These are phyloP conservation scores for Cymbopogon flexuosus DNA, from an alignment of 202 grass and related monocot genomes.

Conservation along the genomic window DNA sequence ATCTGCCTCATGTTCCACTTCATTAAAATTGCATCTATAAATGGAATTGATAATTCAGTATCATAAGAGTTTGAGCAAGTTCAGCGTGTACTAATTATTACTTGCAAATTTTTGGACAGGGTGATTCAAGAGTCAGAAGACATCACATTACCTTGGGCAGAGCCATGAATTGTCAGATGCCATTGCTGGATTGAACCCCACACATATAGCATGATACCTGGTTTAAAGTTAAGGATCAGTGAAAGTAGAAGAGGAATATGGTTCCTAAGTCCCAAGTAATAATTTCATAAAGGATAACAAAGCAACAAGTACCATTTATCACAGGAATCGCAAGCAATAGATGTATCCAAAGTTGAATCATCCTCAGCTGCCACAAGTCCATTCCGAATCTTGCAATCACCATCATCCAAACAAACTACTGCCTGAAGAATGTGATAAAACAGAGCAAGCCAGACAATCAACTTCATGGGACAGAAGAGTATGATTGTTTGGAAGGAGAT, in stretches of 20 bases:
- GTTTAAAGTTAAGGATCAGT: slow-evolving; percentile 35
- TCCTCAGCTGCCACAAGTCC: slow-evolving; percentile 52
- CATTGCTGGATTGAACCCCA: slow-evolving; percentile 68
- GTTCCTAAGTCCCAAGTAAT: slow-evolving; percentile 10
- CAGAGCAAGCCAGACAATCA: slow-evolving; percentile 21
- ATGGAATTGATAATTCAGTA: slow-evolving; percentile 16
- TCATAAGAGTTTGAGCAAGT: slow-evolving; percentile 6
- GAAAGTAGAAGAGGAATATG: slow-evolving; percentile 38
- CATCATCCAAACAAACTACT: slow-evolving; percentile 79
- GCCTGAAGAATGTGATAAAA: slow-evolving; percentile 49
- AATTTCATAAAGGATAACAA: slow-evolving; percentile 7
- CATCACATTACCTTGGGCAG: slow-evolving; percentile 77
- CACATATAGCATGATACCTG: slow-evolving; percentile 98
- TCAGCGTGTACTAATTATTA: neutral
- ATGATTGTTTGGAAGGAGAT: slow-evolving; percentile 22
- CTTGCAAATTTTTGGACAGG: neutral
- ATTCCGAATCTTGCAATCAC: slow-evolving; percentile 70
- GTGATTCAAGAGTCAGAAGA: slow-evolving; percentile 11
- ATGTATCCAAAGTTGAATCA: slow-evolving; percentile 73
- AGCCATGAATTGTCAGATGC: slow-evolving; percentile 63
- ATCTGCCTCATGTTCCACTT: slow-evolving; percentile 36
- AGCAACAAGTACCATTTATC: slow-evolving; percentile 70
- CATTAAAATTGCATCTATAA: slow-evolving; percentile 56
- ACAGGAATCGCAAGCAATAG: slow-evolving; percentile 96
- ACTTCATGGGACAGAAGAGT: slow-evolving; percentile 22